Percentiles rank a stretch among this genome's conserved stretches.
phyloP scores from a whole-genome alignment of 331 rosid genomes.

The Quercus lobata region DNA sequence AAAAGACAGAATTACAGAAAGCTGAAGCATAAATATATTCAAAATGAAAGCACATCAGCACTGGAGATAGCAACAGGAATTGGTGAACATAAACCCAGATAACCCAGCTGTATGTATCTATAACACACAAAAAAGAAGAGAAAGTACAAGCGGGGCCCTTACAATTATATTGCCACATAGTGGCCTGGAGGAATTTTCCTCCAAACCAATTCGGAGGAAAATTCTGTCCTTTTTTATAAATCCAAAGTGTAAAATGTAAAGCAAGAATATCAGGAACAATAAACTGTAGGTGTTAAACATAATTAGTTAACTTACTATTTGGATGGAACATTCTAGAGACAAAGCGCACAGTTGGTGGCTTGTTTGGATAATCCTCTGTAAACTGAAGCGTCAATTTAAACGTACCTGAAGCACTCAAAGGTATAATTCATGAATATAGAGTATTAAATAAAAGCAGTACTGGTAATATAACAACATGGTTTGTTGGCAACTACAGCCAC shows the following conservation, averaged over 20 bases:
- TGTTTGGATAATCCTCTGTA: slow-evolving; percentile 92
- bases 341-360: slow-evolving; percentile 92
- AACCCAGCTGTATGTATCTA: not conserved
- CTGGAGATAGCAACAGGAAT: not conserved
- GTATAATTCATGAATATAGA: not conserved
- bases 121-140: not conserved
- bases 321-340: slow-evolving; percentile 99
- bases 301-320: slow-evolving; percentile 59
- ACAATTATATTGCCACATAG: too few relatives aligned
- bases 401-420: slow-evolving; percentile 64
- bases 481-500: not conserved
- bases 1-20: not conserved
- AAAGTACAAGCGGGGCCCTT: not conserved
- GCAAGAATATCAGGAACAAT: not conserved
- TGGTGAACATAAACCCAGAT: not conserved
- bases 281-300: not conserved
- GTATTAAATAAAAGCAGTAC: not conserved
- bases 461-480: not conserved
- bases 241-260: not conserved
- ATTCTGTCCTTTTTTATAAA: not conserved
- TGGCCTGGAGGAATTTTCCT: too few relatives aligned
- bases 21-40: not conserved
- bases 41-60: not conserved
- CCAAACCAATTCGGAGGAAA: not conserved
- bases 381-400: slow-evolving; percentile 91